Conservation (phyloP, 768 basidiomycete genomes). For the Melanogaster broomeanus region DNA sequence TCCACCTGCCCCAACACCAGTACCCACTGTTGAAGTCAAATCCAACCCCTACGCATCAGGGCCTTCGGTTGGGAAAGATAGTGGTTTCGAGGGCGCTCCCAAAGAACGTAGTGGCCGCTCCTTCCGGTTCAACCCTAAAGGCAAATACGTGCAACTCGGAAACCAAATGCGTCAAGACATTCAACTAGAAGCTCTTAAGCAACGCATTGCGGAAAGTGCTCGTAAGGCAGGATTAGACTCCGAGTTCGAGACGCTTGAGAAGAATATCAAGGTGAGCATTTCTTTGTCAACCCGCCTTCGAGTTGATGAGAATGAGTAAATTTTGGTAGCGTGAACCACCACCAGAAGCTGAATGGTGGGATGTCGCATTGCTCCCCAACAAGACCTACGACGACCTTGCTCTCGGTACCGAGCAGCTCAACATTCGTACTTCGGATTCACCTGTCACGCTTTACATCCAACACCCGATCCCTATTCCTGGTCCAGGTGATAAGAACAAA, state of each 20-base stretch:
- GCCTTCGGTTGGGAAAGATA: constrained; percentile 49
- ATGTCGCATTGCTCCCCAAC: constrained; percentile 78
- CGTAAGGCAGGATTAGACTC: constrained; percentile 91
- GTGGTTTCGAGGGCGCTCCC: constrained; percentile 72
- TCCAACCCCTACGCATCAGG: constrained; percentile 79
- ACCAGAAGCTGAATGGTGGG: constrained; percentile 97
- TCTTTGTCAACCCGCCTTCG: neutral
- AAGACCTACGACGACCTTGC: constrained; percentile 78
- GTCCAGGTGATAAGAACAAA: constrained; percentile 84
- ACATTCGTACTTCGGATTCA: constrained; percentile 65
- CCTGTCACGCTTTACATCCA: constrained; percentile 92
- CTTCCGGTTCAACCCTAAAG: constrained; percentile 90
- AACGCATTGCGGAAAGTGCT: constrained; percentile 90
- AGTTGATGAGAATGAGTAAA: neutral
- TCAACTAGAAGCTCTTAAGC: constrained; percentile 88
- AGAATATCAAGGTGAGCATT: constrained; percentile 73
- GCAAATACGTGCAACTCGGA: constrained; percentile 80
- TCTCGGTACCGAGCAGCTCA: constrained; percentile 55
- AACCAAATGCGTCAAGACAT: constrained; percentile 72
- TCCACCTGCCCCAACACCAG: constrained; percentile 39
- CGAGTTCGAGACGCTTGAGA: constrained; percentile 91
- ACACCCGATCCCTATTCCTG: constrained; percentile 95
- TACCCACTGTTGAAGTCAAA: constrained; percentile 42
- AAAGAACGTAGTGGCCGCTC: constrained; percentile 67
- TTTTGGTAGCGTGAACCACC: constrained; percentile 73